Percentiles rank a stretch among this genome's conserved stretches.
phyloP scores from a whole-genome alignment of 345 rosid genomes.

The Theobroma cacao region DNA sequence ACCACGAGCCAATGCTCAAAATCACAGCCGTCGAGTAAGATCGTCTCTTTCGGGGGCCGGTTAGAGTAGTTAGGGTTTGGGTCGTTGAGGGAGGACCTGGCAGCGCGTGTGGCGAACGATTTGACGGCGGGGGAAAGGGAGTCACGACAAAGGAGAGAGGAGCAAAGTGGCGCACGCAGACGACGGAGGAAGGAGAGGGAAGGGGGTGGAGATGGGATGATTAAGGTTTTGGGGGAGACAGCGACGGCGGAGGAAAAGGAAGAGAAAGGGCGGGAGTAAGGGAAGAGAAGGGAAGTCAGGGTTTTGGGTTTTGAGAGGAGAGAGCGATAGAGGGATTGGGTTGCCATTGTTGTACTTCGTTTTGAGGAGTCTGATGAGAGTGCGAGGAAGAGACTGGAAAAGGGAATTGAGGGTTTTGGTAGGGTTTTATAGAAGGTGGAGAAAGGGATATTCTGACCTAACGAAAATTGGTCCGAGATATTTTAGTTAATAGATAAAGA shows the following conservation, averaged over 20 bases:
- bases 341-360: conserved; percentile 38
- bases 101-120: conserved; percentile 42
- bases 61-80: conserved; percentile 87
- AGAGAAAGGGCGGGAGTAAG: conserved; percentile 21
- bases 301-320: conserved; percentile 41
- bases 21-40: conserved; percentile 89
- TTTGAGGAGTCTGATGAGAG: background rate
- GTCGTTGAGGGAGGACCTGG: conserved; percentile 69
- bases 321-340: conserved; percentile 34
- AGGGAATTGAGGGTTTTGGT: background rate
- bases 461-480: too few species aligned
- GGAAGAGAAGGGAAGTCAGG: conserved; percentile 21
- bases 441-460: conserved; percentile 21
- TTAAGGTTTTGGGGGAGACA: conserved; percentile 18
- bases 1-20: conserved; percentile 96
- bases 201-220: conserved; percentile 11
- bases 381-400: background rate
- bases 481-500: too few species aligned
- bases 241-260: conserved; percentile 15
- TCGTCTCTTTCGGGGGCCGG: conserved; percentile 89
- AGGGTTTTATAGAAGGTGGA: background rate
- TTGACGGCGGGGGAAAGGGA: conserved; percentile 3
- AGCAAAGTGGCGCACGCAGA: conserved; percentile 13
- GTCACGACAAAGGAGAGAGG: background rate
- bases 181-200: conserved; percentile 21